phyloP scores from a whole-genome alignment of 2,329 filamentous ascomycete species.

The Penicillium crustosum region DNA sequence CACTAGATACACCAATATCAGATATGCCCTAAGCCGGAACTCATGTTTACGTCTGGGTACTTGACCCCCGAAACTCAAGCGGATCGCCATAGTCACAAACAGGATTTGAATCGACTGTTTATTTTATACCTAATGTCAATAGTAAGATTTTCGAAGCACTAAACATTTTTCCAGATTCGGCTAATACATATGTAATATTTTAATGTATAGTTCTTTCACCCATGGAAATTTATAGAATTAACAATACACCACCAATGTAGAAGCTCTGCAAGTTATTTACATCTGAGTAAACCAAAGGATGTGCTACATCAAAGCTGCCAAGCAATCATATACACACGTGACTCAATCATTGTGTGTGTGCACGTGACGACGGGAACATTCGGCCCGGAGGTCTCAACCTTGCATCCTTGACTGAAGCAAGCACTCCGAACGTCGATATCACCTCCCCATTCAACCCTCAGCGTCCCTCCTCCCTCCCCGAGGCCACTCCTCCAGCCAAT shows the following conservation, averaged over 20 bases:
- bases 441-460: conserved; percentile 24
- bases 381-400: conserved; percentile 26
- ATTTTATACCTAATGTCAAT: not conserved
- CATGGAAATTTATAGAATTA: too few species aligned
- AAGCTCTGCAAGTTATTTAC: not conserved
- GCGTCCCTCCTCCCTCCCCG: conserved; percentile 20
- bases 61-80: not conserved
- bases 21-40: not conserved
- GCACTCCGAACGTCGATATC: conserved; percentile 29
- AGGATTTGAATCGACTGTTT: not conserved
- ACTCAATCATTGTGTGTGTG: conserved; percentile 1
- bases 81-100: not conserved
- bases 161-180: not conserved
- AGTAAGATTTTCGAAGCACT: not conserved
- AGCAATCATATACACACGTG: not conserved
- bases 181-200: too few species aligned
- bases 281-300: not conserved
- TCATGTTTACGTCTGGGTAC: not conserved
- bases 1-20: not conserved
- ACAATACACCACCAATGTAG: not conserved
- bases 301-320: not conserved
- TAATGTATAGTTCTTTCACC: too few species aligned
- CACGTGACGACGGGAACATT: conserved; percentile 24
- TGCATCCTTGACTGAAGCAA: conserved; percentile 23
- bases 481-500: conserved; percentile 26